Conservation (phyloP, 2,329 filamentous ascomycete genomes). For the Claviceps spartinae region DNA sequence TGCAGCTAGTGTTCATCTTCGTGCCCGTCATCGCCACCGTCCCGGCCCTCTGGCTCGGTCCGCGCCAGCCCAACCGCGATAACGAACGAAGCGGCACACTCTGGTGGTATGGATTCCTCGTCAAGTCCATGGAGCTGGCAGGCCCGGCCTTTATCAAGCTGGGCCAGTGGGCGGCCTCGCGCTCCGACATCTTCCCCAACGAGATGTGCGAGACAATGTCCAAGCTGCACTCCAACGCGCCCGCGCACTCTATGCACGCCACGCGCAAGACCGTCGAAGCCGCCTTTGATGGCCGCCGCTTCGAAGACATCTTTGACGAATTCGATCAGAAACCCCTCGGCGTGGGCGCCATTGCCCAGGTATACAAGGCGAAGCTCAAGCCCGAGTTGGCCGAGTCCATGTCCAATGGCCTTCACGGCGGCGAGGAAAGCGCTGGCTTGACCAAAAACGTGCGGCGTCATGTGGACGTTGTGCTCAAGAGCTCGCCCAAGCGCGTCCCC, state of each 20-base stretch:
- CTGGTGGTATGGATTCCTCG: conserved; percentile 90
- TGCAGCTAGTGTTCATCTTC: conserved; percentile 79
- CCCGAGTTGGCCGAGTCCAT: conserved; percentile 55
- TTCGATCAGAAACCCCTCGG: conserved; percentile 83
- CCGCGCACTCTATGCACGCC: conserved; percentile 69
- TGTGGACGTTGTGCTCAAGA: conserved; percentile 77
- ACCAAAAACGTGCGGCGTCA: conserved; percentile 62
- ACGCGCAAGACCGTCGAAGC: conserved; percentile 69
- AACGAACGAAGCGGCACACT: conserved; percentile 70
- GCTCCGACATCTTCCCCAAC: conserved; percentile 88
- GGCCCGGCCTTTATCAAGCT: conserved; percentile 98
- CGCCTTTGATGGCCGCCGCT: conserved; percentile 66
- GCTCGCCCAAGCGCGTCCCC: conserved; percentile 68
- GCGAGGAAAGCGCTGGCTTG: conserved; percentile 30
- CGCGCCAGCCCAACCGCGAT: conserved; percentile 46
- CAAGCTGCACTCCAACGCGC: conserved; percentile 84
- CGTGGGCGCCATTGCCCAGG: conserved; percentile 92
- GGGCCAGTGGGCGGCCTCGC: conserved; percentile 94
- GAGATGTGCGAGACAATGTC: conserved; percentile 92
- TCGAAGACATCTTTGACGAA: conserved; percentile 91
- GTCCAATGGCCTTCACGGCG: conserved; percentile 40
- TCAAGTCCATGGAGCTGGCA: conserved; percentile 79
- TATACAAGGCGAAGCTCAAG: conserved; percentile 90
- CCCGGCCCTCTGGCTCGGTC: conserved; percentile 69
- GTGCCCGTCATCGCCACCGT: conserved; percentile 74